phyloP scores from a whole-genome alignment of 768 basidiomycete species.

The Rhodotorula diobovata region DNA sequence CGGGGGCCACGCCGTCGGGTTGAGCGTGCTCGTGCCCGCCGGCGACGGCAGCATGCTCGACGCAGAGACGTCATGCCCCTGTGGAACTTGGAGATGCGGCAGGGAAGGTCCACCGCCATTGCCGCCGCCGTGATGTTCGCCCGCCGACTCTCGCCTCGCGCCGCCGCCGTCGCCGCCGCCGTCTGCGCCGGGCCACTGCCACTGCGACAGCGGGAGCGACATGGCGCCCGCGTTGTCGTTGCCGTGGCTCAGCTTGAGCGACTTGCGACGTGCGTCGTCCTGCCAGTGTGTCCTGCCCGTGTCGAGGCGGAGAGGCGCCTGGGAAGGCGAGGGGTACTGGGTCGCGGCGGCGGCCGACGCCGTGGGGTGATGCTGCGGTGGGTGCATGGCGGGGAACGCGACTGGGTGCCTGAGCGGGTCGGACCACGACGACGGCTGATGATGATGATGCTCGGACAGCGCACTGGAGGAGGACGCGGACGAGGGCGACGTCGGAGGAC shows the following conservation, averaged over 20 bases:
- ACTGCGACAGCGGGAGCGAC: not conserved
- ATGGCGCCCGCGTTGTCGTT: not conserved
- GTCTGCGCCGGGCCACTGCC: not conserved
- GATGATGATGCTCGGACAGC: no score
- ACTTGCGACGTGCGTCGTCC: conserved; percentile 9
- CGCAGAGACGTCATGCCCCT: no score
- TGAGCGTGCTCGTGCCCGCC: not conserved
- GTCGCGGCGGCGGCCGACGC: not conserved
- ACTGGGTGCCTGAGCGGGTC: no score
- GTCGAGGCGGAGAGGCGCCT: not conserved
- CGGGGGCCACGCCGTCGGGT: not conserved
- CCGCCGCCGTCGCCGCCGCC: not conserved
- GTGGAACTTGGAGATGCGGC: not conserved
- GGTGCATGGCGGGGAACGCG: no score
- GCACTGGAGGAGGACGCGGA: no score
- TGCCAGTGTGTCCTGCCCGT: not conserved
- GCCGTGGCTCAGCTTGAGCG: not conserved
- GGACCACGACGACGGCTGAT: not conserved
- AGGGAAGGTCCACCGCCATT: not conserved
- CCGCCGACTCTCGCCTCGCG: no score
- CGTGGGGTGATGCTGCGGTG: not conserved
- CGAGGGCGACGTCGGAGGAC: no score
- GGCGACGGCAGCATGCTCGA: not conserved
- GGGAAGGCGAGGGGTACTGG: not conserved
- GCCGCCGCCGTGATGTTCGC: not conserved